Conservation (phyloP, 305 asterid species). For the Rubia occidens region DNA sequence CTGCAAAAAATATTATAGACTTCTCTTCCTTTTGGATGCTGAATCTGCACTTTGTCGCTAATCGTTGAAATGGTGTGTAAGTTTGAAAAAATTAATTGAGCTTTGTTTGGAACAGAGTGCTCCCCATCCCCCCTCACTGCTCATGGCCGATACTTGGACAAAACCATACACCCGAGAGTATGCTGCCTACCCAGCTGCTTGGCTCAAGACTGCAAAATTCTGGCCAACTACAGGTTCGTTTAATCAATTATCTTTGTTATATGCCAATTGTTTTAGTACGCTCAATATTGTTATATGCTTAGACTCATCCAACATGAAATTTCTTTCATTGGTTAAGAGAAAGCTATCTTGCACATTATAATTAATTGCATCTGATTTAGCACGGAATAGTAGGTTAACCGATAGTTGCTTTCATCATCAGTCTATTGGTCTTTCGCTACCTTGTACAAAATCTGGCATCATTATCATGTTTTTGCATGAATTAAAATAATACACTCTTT, state of each 20-base stretch:
- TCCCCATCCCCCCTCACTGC: conserved; percentile 91
- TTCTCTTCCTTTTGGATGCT: not conserved
- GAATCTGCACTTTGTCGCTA: not conserved
- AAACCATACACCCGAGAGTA: conserved; percentile 91
- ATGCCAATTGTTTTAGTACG: not conserved
- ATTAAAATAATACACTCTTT: not conserved
- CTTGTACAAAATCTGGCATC: not conserved
- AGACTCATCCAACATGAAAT: not conserved
- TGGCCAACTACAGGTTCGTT: conserved; percentile 83
- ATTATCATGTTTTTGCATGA: not conserved
- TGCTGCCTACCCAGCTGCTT: conserved; percentile 89
- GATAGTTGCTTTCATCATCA: not conserved
- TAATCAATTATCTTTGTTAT: not conserved
- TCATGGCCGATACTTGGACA: conserved; percentile 90
- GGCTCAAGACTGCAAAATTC: conserved; percentile 88
- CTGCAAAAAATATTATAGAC: not conserved
- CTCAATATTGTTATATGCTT: not conserved
- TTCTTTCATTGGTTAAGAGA: not conserved
- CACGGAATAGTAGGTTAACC: not conserved
- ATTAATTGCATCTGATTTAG: not conserved
- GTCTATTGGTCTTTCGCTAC: not conserved
- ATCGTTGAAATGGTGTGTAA: not conserved
- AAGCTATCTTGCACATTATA: not conserved
- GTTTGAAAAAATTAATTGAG: conserved; percentile 18
- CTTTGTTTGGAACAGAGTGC: conserved; percentile 49